Evolutionary conservation across 2,329 filamentous ascomycete species (phyloP), one percentile per base, ranked within the genome.

Genomic region (Phaeomoniella chlamydospora): DNA sequence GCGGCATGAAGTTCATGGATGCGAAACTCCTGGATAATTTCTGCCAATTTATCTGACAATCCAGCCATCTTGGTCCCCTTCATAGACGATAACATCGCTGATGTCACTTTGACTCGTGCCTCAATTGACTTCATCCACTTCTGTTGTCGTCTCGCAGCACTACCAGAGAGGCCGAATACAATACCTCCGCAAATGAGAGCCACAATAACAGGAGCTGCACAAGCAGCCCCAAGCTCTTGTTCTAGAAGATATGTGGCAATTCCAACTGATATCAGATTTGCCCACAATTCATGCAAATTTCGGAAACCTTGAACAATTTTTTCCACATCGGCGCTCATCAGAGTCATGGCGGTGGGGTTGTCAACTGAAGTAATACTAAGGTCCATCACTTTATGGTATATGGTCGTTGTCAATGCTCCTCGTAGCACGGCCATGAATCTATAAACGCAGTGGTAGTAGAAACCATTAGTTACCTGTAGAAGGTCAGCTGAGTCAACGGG

Each of bases 31-130:
- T 64, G 56, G 2, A 65, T 49, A 9, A 49, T 52, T 5, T 47
- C 51, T 38, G 55, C 52, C 9, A 66, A 42, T 3, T 56, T 55
- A 10, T 59, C 49, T 19, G 57, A 49, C 45, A 1, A 58, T 0
- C 67, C 68, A 1, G 62, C 55, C 37, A 70, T 59, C 42, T 69
- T 71, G 37, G 70, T 55, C 13, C 59, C 61, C 42, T 68, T 70
- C 52, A 72, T 68, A 13, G 59, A 43, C 37, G 13, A 19, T 35
- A 5, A 34, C 0, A 46, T 38, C 2, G 44, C 38, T 15, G 37
- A 43, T 5, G 47, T 49, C 3, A 46, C 14, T 12, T 31, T 35
- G 22, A 49, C 37, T 3, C 43, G 43, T 6, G 34, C 36, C 30
- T 46, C 35, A 2, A 44, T 42, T 13, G 35, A 31, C 4, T 18